A percentile compares a stretch with the other conserved stretches of the same genome.
Conservation (phyloP, 2,329 filamentous ascomycete genomes). For the Berkeleyomyces basicola region DNA sequence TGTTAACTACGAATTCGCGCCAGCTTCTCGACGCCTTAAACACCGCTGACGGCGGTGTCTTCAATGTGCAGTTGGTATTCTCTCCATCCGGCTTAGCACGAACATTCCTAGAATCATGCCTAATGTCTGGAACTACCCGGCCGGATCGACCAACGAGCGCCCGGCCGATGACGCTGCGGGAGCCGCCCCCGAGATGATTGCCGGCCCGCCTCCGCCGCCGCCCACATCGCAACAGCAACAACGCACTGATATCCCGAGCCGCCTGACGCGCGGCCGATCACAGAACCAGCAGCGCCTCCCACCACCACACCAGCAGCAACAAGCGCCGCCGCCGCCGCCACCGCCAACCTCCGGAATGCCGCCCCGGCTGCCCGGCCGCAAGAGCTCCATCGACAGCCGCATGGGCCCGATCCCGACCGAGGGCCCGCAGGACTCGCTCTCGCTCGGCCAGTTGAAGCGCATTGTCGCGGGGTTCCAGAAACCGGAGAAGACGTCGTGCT, state of each 20-base stretch:
- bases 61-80: background rate
- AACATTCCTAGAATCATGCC: constrained; percentile 4
- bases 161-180: constrained; percentile 8
- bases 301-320: background rate
- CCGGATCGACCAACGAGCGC: constrained; percentile 4
- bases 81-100: background rate
- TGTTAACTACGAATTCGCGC: background rate
- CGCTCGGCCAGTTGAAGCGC: constrained; percentile 53
- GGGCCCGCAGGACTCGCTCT: constrained; percentile 44
- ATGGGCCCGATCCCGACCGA: constrained; percentile 22
- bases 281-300: constrained; percentile 1
- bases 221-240: constrained; percentile 1
- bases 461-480: constrained; percentile 60
- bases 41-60: background rate
- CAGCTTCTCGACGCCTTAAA: background rate
- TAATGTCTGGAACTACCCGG: constrained; percentile 5
- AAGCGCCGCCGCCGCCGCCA: too few relatives aligned
- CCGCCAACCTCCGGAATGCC: background rate
- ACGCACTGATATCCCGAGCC: constrained; percentile 1
- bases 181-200: constrained; percentile 3
- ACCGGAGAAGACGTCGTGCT: constrained; percentile 46
- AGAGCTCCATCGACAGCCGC: constrained; percentile 17
- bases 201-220: background rate
- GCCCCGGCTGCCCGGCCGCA: constrained; percentile 10
- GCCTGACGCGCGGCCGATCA: background rate